Percentiles rank a stretch among this genome's conserved stretches.
Conservation (phyloP, 1,284 basidiomycete genomes). For the Ceratobasidium sp. region DNA sequence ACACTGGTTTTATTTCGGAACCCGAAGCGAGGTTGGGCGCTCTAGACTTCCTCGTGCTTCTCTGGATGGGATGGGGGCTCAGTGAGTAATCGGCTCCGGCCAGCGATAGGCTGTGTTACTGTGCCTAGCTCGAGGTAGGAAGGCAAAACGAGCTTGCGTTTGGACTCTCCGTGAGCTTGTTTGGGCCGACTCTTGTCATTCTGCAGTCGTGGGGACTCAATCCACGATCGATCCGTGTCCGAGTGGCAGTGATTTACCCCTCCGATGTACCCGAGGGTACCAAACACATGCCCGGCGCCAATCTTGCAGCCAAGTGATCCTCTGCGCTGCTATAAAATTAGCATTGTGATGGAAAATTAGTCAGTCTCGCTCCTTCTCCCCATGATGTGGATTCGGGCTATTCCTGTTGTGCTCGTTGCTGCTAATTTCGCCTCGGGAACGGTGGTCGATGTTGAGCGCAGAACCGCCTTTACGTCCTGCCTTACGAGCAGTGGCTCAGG, state of each 20-base stretch:
- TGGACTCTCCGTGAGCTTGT: background rate
- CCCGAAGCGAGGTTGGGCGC: background rate
- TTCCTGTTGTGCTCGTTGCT: slow-evolving; percentile 13
- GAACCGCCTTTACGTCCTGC: slow-evolving; percentile 33
- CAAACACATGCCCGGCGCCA: background rate
- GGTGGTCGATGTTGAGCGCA: slow-evolving; percentile 11
- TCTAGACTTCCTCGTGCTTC: too few relatives aligned
- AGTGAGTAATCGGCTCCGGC: background rate
- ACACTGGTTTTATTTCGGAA: background rate
- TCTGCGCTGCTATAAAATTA: slow-evolving; percentile 8
- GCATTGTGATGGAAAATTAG: background rate
- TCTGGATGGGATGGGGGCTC: too few relatives aligned
- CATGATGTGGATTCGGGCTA: slow-evolving; percentile 26
- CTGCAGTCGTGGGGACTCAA: slow-evolving; percentile 27
- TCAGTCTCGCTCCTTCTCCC: background rate
- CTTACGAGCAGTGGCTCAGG: slow-evolving; percentile 14
- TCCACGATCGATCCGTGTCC: slow-evolving; percentile 16
- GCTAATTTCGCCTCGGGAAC: slow-evolving; percentile 1
- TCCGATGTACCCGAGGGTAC: background rate
- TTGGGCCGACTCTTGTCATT: background rate
- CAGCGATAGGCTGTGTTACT: background rate
- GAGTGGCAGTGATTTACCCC: slow-evolving; percentile 18
- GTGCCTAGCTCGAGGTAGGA: background rate
- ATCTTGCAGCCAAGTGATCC: slow-evolving; percentile 1
- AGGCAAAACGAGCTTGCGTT: background rate